Evolutionary conservation across 2,329 filamentous ascomycete genomes (phyloP).

Genomic region (Dactylellina sp.): DNA sequence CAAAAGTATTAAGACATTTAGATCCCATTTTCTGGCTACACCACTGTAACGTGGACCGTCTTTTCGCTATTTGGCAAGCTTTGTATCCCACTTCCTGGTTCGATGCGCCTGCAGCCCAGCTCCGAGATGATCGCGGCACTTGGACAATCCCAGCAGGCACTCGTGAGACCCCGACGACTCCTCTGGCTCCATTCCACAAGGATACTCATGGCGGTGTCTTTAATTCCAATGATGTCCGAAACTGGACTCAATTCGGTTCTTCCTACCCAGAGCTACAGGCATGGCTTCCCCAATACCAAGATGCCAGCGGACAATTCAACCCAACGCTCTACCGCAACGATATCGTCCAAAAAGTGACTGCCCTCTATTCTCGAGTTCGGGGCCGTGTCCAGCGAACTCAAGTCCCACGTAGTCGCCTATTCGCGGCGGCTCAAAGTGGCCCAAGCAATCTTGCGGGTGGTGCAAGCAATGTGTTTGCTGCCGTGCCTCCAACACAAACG

Average conservation of each 20-base stretch:
- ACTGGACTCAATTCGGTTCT: constrained; percentile 50
- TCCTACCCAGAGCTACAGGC: constrained; percentile 52
- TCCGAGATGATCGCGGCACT: constrained; percentile 47
- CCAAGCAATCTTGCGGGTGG: constrained; percentile 4
- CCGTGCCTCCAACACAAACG: constrained; percentile 33
- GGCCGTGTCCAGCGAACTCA: constrained; percentile 33
- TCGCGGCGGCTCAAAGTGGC: constrained; percentile 22
- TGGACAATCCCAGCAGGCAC: constrained; percentile 47
- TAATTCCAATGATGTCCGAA: constrained; percentile 39
- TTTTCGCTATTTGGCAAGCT: constrained; percentile 69
- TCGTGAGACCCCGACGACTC: constrained; percentile 35
- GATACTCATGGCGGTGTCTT: constrained; percentile 23
- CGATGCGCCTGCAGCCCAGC: constrained; percentile 19
- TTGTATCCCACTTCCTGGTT: constrained; percentile 48
- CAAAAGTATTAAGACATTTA: constrained; percentile 54
- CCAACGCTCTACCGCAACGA: constrained; percentile 41
- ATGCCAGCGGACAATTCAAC: constrained; percentile 37
- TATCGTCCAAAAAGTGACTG: constrained; percentile 38
- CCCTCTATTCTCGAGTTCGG: constrained; percentile 44
- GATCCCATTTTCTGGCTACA: constrained; percentile 64
- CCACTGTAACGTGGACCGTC: constrained; percentile 72
- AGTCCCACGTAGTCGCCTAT: constrained; percentile 49
- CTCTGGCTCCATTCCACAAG: constrained; percentile 44
- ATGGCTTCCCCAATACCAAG: constrained; percentile 46
- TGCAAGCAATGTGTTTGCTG: constrained; percentile 23